Evolutionary conservation across 148 eudicot species (phyloP), one percentile per base, ranked within the genome.

Genomic region (Polygonum maritimum): DNA sequence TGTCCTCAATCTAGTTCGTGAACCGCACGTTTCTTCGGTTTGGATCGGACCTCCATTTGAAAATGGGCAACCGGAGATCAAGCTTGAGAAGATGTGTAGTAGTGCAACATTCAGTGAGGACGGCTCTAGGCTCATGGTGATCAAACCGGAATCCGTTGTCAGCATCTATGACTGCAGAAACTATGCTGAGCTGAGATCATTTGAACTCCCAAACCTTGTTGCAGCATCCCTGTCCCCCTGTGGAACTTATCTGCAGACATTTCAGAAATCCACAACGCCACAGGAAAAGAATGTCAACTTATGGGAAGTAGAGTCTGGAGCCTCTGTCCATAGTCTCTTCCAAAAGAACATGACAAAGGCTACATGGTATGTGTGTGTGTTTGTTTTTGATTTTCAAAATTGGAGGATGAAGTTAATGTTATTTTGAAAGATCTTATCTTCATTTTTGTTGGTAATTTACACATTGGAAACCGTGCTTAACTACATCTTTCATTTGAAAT

Each of bases 231-330:
- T 95, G 71, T 95, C 99, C 5, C 97, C 99, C 2, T 31, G 85
- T 76, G 99, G 99, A 75, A 89, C 91, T 75, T 92, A 88, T 74
- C 81, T 95, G 75, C 99, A 92, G 82, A 95, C 96, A 26, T 92
- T 89, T 86, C 96, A 92, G 88, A 95, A 88, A 77, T 79, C 85
- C 41, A 75, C 86, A 7, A 78, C 85, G 1, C 91, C 94, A 38
- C 96, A 92, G 82, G 92, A 88, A 26, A 92, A 92, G 83, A 95
- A 95, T 78, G 92, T 95, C 76, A 87, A 74, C 70, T 71, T 92
- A 67, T 88, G 94, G 97, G 87, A 85, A 79, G 75, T 79, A 11
- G 91, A 86, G 60, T 86, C 87, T 18, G 98, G 97, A 45, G 92
- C 78, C 78, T 81, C 87, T 9, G 92, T 88, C 21, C 86, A 89